These are phyloP conservation scores for Cyberlindnera galapagoensis DNA, from an alignment of 805 yeast genomes.

Conservation along the genomic window DNA sequence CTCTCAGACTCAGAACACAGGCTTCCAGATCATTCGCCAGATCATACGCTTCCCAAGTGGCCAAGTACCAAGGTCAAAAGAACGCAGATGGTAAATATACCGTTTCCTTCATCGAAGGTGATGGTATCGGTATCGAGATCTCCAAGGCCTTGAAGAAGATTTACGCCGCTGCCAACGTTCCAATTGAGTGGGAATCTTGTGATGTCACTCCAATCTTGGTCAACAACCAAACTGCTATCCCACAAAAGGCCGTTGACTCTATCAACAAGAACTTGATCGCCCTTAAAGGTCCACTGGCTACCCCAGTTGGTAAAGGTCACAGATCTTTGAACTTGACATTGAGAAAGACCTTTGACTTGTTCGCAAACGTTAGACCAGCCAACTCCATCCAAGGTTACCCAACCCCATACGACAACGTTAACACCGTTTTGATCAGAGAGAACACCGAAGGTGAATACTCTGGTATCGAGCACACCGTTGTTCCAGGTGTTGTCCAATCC, in stretches of 20 bases:
- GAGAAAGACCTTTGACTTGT: constrained; percentile 93
- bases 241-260: constrained; percentile 85
- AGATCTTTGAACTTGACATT: constrained; percentile 94
- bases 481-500: constrained; percentile 97
- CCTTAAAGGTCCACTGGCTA: constrained; percentile 95
- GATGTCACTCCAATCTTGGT: constrained; percentile 92
- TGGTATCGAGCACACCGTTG: constrained; percentile 96
- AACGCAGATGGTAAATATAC: constrained; percentile 78
- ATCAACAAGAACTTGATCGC: constrained; percentile 93
- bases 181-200: constrained; percentile 95
- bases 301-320: constrained; percentile 99
- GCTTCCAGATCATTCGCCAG: constrained; percentile 15
- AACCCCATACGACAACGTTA: constrained; percentile 76
- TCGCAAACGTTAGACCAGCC: constrained; percentile 97
- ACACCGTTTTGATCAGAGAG: constrained; percentile 95
- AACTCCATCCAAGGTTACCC: constrained; percentile 88
- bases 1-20: constrained; percentile 13
- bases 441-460: constrained; percentile 99
- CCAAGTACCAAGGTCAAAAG: constrained; percentile 60
- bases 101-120: constrained; percentile 97
- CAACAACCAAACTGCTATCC: constrained; percentile 90
- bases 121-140: constrained; percentile 96
- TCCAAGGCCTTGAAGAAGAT: constrained; percentile 90
- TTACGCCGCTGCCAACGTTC: constrained; percentile 90
- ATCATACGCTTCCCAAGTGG: constrained; percentile 40